Percentiles rank a stretch among this genome's conserved stretches.
Evolutionary conservation across 1,284 basidiomycete genomes (phyloP).

Genomic region (Ganoderma multipileum): DNA sequence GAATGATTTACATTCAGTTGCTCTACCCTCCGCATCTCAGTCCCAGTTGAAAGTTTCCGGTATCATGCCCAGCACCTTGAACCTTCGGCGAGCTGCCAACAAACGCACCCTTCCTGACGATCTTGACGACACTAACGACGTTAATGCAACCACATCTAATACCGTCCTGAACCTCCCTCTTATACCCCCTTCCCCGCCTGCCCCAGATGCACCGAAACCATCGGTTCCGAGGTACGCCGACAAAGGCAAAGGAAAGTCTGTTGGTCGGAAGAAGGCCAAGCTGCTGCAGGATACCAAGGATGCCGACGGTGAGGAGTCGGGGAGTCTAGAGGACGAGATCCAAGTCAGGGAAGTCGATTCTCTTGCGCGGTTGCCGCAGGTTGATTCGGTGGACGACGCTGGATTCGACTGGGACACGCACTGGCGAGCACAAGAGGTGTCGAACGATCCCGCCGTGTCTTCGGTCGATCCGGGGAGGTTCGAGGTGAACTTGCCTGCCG

Average conservation of each 20-base stretch:
- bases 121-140: slow-evolving; percentile 25
- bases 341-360: slow-evolving; percentile 43
- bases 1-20: slow-evolving; percentile 38
- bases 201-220: slow-evolving; percentile 40
- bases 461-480: slow-evolving; percentile 43
- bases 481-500: slow-evolving; percentile 69
- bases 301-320: slow-evolving; percentile 42
- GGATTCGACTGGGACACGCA: slow-evolving; percentile 40
- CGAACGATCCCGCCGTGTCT: slow-evolving; percentile 13
- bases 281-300: slow-evolving; percentile 31
- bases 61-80: slow-evolving; percentile 6
- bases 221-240: slow-evolving; percentile 36
- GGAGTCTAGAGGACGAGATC: slow-evolving; percentile 40
- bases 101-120: slow-evolving; percentile 37
- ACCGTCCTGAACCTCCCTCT: slow-evolving; percentile 34
- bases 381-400: slow-evolving; percentile 19
- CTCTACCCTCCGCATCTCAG: slow-evolving; percentile 23
- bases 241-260: slow-evolving; percentile 47
- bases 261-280: slow-evolving; percentile 50
- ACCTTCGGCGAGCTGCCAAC: slow-evolving; percentile 14
- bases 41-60: slow-evolving; percentile 12
- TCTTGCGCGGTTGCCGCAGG: slow-evolving; percentile 28
- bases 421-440: slow-evolving; percentile 23
- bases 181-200: slow-evolving; percentile 72
- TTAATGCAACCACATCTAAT: slow-evolving; percentile 16